phyloP scores from a whole-genome alignment of 176 grass and related monocot species.

The Rhynchospora pubera region DNA sequence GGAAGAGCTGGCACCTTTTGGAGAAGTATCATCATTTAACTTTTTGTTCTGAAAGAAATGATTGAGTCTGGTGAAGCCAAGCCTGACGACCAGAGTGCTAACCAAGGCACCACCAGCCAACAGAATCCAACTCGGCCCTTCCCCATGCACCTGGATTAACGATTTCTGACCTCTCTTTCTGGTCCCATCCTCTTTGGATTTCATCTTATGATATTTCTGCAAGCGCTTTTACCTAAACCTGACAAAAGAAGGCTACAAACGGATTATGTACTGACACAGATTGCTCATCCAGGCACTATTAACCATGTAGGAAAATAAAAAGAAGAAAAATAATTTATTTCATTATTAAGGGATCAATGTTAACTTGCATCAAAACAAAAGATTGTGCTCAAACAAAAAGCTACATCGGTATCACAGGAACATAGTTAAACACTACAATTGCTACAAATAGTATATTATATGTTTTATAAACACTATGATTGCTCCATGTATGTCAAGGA shows the following conservation, averaged over 20 bases:
- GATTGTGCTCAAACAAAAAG: not conserved
- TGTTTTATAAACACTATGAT: not conserved
- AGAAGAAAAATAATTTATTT: not conserved
- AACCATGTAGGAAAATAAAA: not conserved
- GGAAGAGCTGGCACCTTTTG: not conserved
- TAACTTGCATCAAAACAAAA: not conserved
- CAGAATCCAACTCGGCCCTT: constrained; percentile 38
- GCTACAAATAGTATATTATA: not conserved
- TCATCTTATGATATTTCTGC: constrained; percentile 21
- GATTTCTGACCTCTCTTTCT: constrained; percentile 12
- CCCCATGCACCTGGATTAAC: constrained; percentile 15
- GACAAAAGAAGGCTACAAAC: constrained; percentile 7
- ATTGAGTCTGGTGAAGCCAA: constrained; percentile 29
- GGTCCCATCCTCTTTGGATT: constrained; percentile 24
- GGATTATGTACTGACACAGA: not conserved
- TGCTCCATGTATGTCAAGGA: too few relatives aligned
- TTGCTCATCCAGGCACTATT: not conserved
- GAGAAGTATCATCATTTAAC: constrained; percentile 1
- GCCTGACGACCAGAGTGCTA: constrained; percentile 31
- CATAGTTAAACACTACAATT: not conserved
- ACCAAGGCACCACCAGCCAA: constrained; percentile 34
- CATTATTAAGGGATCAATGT: not conserved
- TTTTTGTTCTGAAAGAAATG: constrained; percentile 19
- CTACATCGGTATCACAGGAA: not conserved
- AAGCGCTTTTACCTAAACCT: constrained; percentile 2